Percentiles rank a stretch among this genome's conserved stretches.
phyloP scores from a whole-genome alignment of 257 asterid genomes.

The Penstemon davidsonii region DNA sequence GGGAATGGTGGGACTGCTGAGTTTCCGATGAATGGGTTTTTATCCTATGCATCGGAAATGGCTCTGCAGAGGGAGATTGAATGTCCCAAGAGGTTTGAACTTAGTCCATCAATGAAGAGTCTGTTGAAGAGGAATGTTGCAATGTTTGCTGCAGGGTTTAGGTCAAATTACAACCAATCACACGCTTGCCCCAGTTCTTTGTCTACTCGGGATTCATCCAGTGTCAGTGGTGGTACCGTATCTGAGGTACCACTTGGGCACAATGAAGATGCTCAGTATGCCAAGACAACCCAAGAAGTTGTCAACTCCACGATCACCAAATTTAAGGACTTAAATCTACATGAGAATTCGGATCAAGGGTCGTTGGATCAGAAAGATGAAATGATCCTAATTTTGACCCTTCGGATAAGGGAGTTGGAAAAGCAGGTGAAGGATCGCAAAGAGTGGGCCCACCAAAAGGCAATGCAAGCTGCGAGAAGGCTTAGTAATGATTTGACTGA shows the following conservation, averaged over 20 bases:
- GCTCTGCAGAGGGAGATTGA: constrained; percentile 78
- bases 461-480: constrained; percentile 97
- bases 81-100: constrained; percentile 85
- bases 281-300: constrained; percentile 59
- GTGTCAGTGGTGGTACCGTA: constrained; percentile 30
- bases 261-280: constrained; percentile 47
- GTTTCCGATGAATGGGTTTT: constrained; percentile 55
- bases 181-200: constrained; percentile 57
- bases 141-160: constrained; percentile 87
- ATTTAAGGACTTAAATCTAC: constrained; percentile 79
- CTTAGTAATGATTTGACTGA: constrained; percentile 86
- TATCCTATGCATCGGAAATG: constrained; percentile 59
- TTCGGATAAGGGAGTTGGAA: constrained; percentile 84
- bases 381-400: constrained; percentile 65
- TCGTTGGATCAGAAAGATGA: constrained; percentile 77
- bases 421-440: constrained; percentile 80
- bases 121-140: constrained; percentile 86
- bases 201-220: constrained; percentile 45
- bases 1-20: constrained; percentile 67
- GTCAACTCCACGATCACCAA: constrained; percentile 79
- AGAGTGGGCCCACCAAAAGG: constrained; percentile 97
- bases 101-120: constrained; percentile 84
- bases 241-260: constrained; percentile 37
- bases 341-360: constrained; percentile 61
- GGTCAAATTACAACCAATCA: constrained; percentile 63